Percentiles rank a stretch among this genome's conserved stretches.
phyloP scores from a whole-genome alignment of 768 basidiomycete genomes.

The Boletellus ananiceps region DNA sequence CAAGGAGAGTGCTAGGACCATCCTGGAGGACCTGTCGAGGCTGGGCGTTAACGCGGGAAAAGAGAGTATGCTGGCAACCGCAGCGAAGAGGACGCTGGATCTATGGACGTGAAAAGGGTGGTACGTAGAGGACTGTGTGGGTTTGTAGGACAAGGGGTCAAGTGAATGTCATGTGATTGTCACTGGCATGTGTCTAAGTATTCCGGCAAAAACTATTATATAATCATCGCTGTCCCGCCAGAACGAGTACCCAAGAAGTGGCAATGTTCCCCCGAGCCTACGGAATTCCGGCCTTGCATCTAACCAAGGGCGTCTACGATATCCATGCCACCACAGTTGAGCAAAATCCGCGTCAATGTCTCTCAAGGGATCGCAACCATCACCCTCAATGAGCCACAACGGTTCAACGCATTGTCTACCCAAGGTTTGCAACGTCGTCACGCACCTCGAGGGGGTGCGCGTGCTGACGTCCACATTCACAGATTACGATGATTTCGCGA shows the following conservation, averaged over 20 bases:
- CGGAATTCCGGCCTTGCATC: too few relatives aligned
- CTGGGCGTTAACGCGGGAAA: slow-evolving; percentile 29
- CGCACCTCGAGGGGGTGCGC: neutral
- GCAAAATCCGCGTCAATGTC: slow-evolving; percentile 44
- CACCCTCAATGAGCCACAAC: slow-evolving; percentile 56
- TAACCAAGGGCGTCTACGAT: too few relatives aligned
- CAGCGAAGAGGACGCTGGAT: slow-evolving; percentile 42
- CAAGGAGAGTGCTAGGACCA: slow-evolving; percentile 46
- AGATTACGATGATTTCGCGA: slow-evolving; percentile 65
- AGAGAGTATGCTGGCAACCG: slow-evolving; percentile 31
- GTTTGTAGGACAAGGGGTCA: too few relatives aligned
- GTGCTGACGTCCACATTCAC: neutral
- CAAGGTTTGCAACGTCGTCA: slow-evolving; percentile 37
- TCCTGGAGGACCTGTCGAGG: slow-evolving; percentile 48
- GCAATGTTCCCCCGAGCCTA: neutral
- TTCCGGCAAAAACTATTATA: too few relatives aligned
- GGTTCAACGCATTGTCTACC: slow-evolving; percentile 55
- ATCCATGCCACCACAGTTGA: slow-evolving; percentile 6
- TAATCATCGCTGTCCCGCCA: too few relatives aligned
- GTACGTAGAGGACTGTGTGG: neutral
- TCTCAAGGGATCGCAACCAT: slow-evolving; percentile 62
- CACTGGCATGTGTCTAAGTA: too few relatives aligned
- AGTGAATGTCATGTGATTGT: neutral
- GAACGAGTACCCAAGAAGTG: neutral
- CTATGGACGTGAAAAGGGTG: slow-evolving; percentile 29